Evolutionary conservation across 192 early-diverging fungal species (phyloP).

Genomic region (Backusella australiensis): DNA sequence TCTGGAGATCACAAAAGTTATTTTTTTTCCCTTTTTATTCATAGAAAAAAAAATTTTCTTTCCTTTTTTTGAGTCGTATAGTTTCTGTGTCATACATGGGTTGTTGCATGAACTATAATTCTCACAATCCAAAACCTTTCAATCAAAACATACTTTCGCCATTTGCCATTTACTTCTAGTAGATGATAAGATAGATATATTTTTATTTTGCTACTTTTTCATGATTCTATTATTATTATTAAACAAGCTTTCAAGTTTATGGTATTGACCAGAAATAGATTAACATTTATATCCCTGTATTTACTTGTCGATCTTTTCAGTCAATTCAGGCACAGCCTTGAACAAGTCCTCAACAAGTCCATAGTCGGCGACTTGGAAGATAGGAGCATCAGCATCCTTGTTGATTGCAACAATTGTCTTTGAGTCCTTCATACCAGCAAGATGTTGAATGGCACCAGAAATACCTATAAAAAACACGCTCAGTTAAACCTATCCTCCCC

Average conservation of each 20-base stretch:
- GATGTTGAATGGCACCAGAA: conserved; percentile 95
- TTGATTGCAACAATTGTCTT: conserved; percentile 99
- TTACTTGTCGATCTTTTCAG: conserved; percentile 59
- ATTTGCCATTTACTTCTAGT: background rate
- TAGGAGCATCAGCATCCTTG: conserved; percentile 97
- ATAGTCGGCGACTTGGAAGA: conserved; percentile 97
- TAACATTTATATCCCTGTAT: background rate
- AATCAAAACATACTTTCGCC: background rate
- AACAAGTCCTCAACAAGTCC: conserved; percentile 96
- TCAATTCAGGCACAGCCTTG: conserved; percentile 88
- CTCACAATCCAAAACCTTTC: background rate
- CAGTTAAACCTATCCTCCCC: background rate
- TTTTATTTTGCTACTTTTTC: background rate
- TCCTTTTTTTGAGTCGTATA: background rate
- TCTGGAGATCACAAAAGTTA: background rate
- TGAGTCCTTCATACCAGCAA: conserved; percentile 99
- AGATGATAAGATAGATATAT: background rate
- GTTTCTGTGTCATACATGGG: background rate
- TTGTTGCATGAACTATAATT: background rate
- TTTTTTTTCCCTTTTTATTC: background rate
- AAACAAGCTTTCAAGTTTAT: background rate
- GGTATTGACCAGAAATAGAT: background rate
- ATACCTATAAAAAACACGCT: conserved; percentile 45
- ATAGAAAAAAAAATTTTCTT: background rate
- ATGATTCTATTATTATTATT: conserved; percentile 1